Conservation (phyloP, 2,329 filamentous ascomycete genomes). For the Grosmannia penicillata region DNA sequence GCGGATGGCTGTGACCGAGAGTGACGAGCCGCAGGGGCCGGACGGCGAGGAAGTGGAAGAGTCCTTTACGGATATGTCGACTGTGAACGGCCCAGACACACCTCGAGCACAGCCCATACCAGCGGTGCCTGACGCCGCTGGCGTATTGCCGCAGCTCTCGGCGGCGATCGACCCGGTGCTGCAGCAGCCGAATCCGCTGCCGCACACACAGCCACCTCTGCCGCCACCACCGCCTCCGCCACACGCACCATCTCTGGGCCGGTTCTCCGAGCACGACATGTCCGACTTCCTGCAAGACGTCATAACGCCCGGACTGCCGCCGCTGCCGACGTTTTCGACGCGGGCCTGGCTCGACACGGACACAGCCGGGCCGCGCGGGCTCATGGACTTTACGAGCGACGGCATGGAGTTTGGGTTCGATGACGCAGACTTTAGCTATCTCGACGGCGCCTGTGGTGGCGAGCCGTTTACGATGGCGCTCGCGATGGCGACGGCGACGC, state of each 20-base stretch:
- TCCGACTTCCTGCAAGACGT: conserved; percentile 36
- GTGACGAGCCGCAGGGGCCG: no score
- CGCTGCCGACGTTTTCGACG: not conserved
- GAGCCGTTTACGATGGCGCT: conserved; percentile 19
- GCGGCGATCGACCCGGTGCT: no score
- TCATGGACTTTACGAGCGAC: conserved; percentile 36
- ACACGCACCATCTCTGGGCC: not conserved
- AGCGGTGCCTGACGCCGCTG: no score
- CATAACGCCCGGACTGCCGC: conserved; percentile 28
- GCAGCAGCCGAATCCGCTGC: no score
- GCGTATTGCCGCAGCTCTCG: no score
- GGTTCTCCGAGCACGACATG: conserved; percentile 15
- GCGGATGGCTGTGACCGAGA: not conserved
- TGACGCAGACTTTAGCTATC: conserved; percentile 34
- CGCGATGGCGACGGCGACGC: not conserved
- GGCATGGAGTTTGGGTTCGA: conserved; percentile 34
- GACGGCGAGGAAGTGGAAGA: no score
- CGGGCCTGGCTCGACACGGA: conserved; percentile 18
- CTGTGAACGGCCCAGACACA: no score
- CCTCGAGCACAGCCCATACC: no score
- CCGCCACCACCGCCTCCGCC: not conserved
- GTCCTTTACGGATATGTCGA: no score
- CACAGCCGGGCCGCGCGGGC: conserved; percentile 22
- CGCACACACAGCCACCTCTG: no score
- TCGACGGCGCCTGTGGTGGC: conserved; percentile 34